Conservation (phyloP, 345 rosid genomes). For the Abelmoschus esculentus region DNA sequence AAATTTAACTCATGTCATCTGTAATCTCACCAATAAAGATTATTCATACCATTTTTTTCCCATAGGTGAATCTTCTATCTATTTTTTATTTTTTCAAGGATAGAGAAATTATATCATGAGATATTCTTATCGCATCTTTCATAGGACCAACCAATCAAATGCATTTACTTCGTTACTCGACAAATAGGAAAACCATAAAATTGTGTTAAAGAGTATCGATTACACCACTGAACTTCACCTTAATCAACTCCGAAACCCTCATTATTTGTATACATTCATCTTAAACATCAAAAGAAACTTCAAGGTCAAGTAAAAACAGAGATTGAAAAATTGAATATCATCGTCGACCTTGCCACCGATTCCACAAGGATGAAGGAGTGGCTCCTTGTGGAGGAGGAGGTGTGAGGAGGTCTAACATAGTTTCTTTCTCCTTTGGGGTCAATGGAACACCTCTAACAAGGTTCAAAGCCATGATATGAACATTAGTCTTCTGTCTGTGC, state of each 20-base stretch:
- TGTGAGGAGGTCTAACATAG: constrained; percentile 77
- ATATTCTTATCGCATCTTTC: no score
- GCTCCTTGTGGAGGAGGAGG: constrained; percentile 55
- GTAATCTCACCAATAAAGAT: no score
- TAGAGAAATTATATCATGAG: no score
- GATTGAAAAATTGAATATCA: not conserved
- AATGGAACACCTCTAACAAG: constrained; percentile 77
- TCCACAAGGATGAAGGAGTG: constrained; percentile 47
- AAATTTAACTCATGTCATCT: no score
- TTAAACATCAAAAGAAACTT: not conserved
- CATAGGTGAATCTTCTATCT: no score
- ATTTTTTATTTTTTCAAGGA: no score
- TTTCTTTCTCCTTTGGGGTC: constrained; percentile 73
- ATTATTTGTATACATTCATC: not conserved
- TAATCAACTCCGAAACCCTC: not conserved
- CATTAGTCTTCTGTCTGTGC: constrained; percentile 67
- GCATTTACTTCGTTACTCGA: no score
- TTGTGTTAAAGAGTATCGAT: not conserved
- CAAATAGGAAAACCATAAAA: no score
- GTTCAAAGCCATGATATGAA: constrained; percentile 78
- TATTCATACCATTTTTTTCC: no score
- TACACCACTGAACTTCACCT: not conserved
- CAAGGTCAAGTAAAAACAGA: constrained; percentile 1
- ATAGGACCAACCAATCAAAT: no score
- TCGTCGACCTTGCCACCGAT: constrained; percentile 21